Base-by-base conservation (phyloP, 768 basidiomycete genomes). In the Pleurotus tuoliensis region DNA sequence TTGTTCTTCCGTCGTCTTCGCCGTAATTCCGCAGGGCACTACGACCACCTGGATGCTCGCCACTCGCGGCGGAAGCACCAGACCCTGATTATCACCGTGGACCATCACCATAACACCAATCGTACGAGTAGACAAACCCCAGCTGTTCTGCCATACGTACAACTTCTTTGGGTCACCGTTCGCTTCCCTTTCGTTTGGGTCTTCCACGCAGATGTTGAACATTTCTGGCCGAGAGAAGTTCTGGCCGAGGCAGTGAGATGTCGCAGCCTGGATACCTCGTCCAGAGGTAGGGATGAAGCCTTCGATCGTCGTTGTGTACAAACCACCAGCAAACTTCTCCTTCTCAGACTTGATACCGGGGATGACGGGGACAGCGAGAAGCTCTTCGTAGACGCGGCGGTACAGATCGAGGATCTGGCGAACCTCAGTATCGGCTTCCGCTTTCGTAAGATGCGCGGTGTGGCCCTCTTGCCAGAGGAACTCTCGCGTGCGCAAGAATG, bases 381-480 rank as follows among this genome's bases (percentile, higher is more conserved):
- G 84, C 59, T 99, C 97, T 71, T 96, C 92, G 74, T 94, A 99
- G 6, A 98, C 91, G 56, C 86, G 88, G 34, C 91, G 87, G 76
- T 99, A 99, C 59, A 98, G 86, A 56, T 97, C 94, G 64, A 99
- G 88, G 64, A 99, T 98, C 56, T 96, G 82, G 16, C 81, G 84
- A 13, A 98, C 97, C 74, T 98, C 97, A 50, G 73, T 76, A 65
- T 93, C 97, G 22, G 96, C 96, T 70, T 98, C 96, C 3, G 76
- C 67, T 71, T 95, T 90, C 62, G 89, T 92, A 44, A 95, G 80
- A 72, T 89, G 86, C 3, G 97, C 96, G 7, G 97, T 98, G 76
- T 99, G 97, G 38, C 97, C 97, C 73, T 99, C 97, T 76, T 99
- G 97, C 97, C 97, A 99, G n/a, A 99, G 78, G 82, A 98, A 99